A percentile compares a stretch with the other conserved stretches of the same genome.
These are phyloP conservation scores for Mycena chlorophos DNA, from an alignment of 768 basidiomycete species.

Conservation along the genomic window DNA sequence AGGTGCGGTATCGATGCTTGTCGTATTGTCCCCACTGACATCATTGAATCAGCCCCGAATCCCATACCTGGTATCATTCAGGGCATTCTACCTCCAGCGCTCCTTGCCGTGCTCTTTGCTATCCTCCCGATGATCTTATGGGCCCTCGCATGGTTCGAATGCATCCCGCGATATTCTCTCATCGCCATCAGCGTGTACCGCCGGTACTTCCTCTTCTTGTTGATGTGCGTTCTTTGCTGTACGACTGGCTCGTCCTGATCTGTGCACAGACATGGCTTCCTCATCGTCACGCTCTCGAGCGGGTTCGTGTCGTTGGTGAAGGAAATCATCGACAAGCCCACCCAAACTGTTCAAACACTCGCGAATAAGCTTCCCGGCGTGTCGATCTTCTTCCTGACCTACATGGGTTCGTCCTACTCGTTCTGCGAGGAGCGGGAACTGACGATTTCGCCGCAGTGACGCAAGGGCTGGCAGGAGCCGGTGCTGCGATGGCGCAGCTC, in stretches of 20 bases:
- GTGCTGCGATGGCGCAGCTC: constrained; percentile 53
- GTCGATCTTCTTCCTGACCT: constrained; percentile 64
- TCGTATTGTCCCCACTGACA: background rate
- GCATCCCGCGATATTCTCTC: constrained; percentile 64
- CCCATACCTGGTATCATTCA: constrained; percentile 54
- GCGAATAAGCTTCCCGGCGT: constrained; percentile 54
- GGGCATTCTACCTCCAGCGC: constrained; percentile 64
- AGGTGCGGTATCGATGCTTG: constrained; percentile 24
- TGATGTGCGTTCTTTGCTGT: constrained; percentile 37
- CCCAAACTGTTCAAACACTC: constrained; percentile 43
- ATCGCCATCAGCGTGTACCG: constrained; percentile 73
- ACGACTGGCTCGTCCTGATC: background rate
- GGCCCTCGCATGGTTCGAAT: constrained; percentile 65
- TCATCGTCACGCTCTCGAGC: constrained; percentile 66
- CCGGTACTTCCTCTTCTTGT: constrained; percentile 68
- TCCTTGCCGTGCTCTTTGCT: constrained; percentile 63
- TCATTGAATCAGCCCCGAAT: constrained; percentile 36
- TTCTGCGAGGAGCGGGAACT: background rate
- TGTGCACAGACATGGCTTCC: constrained; percentile 67
- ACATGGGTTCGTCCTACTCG: constrained; percentile 41
- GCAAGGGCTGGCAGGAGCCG: constrained; percentile 54
- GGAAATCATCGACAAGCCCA: constrained; percentile 46
- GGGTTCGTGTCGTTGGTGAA: constrained; percentile 43
- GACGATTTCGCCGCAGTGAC: constrained; percentile 35
- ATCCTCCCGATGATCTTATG: constrained; percentile 58